Evolutionary conservation across 345 rosid species (phyloP).

Genomic region (Euphorbia peplus): DNA sequence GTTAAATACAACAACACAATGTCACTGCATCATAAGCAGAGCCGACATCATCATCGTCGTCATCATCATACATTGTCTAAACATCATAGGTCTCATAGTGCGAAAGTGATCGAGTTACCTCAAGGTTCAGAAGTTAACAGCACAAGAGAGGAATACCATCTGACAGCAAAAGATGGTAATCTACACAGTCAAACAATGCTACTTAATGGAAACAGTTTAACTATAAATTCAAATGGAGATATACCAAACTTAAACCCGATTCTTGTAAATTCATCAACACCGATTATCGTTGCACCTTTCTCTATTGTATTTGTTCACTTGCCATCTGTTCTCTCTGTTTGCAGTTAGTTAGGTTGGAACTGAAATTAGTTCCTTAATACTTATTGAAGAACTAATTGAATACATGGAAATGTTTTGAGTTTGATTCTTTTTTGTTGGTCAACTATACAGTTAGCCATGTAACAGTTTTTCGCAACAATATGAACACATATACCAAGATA

Average conservation of each 20-base stretch:
- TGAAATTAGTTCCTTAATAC: slow-evolving; percentile 15
- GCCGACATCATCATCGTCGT: slow-evolving; percentile 12
- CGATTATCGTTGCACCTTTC: slow-evolving; percentile 55
- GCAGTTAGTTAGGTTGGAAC: slow-evolving; percentile 29
- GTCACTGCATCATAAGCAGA: slow-evolving; percentile 28
- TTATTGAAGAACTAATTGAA: slow-evolving; percentile 13
- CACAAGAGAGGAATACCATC: slow-evolving; percentile 80
- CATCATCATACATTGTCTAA: slow-evolving; percentile 7
- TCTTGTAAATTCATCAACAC: slow-evolving; percentile 38
- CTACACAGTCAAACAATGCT: slow-evolving; percentile 77
- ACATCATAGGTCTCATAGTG: slow-evolving; percentile 20
- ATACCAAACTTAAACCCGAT: slow-evolving; percentile 63
- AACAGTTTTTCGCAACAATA: not conserved
- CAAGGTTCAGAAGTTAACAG: slow-evolving; percentile 18
- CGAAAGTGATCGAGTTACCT: slow-evolving; percentile 13
- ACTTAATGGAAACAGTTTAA: slow-evolving; percentile 68
- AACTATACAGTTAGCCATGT: not conserved
- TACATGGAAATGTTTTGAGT: slow-evolving; percentile 3
- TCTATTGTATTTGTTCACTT: slow-evolving; percentile 72
- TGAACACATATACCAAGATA: not conserved
- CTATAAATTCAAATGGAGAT: slow-evolving; percentile 54
- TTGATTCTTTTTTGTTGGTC: slow-evolving; percentile 5
- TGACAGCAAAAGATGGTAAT: slow-evolving; percentile 68
- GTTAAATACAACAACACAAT: slow-evolving; percentile 37
- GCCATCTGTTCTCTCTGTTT: slow-evolving; percentile 52